Evolutionary conservation across 345 rosid species (phyloP).

Genomic region (Ceriops zippeliana): DNA sequence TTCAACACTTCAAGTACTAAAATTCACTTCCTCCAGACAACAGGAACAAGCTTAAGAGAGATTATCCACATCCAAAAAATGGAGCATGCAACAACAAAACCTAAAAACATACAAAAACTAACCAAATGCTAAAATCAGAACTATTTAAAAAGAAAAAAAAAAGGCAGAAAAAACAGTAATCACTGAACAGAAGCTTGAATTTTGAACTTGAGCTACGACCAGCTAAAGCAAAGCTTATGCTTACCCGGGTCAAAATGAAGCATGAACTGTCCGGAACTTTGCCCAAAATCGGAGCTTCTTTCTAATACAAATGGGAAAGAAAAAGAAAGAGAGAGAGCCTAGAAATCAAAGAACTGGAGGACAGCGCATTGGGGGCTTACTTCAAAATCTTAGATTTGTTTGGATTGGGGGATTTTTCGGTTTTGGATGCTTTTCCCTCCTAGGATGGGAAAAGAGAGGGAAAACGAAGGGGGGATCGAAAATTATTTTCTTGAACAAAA

Average conservation of each 20-base stretch:
- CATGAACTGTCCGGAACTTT: constrained; percentile 15
- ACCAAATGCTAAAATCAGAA: background rate
- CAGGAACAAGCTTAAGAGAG: no score
- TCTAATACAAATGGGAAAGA: background rate
- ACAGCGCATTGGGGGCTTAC: background rate
- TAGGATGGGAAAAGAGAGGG: constrained; percentile 38
- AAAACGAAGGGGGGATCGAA: constrained; percentile 33
- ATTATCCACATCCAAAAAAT: no score
- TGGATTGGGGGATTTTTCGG: background rate
- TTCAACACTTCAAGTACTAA: no score
- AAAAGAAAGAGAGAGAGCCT: background rate
- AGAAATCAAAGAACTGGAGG: background rate
- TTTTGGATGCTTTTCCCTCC: constrained; percentile 32
- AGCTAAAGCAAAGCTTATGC: background rate
- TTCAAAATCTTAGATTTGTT: constrained; percentile 19
- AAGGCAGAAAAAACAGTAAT: background rate
- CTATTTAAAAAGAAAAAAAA: background rate
- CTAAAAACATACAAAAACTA: no score
- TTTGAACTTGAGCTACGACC: background rate
- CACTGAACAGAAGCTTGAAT: background rate
- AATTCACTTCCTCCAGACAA: no score
- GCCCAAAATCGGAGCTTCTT: constrained; percentile 5
- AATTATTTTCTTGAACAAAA: constrained; percentile 21
- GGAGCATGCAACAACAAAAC: no score
- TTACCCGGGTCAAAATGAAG: constrained; percentile 23